Percentiles rank a stretch among this genome's conserved stretches.
Conservation (phyloP, 2,329 filamentous ascomycete species). For the Beauveria medogensis region DNA sequence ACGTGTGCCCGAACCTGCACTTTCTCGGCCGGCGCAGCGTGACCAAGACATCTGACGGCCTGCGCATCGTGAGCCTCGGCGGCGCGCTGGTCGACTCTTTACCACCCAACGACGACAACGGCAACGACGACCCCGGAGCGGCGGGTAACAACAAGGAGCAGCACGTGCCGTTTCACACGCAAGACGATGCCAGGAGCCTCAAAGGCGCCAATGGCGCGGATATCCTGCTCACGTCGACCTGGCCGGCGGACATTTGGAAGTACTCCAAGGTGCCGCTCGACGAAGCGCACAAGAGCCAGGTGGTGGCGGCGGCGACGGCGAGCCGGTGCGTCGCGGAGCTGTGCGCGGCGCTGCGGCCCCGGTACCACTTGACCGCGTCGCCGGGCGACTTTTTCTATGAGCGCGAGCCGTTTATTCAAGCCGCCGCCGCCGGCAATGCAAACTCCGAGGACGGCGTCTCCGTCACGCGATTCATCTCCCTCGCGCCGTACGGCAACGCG, state of each 20-base stretch:
- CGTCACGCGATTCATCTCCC: slow-evolving; percentile 82
- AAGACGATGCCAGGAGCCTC: slow-evolving; percentile 67
- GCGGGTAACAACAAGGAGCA: slow-evolving; percentile 47
- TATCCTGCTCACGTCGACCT: slow-evolving; percentile 78
- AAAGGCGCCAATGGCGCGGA: slow-evolving; percentile 72
- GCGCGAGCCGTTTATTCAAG: slow-evolving; percentile 84
- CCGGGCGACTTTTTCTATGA: slow-evolving; percentile 67
- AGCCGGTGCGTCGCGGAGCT: slow-evolving; percentile 70
- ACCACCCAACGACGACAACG: too few relatives aligned
- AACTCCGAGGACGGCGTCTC: slow-evolving; percentile 36
- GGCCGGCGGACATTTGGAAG: slow-evolving; percentile 66
- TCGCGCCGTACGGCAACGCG: slow-evolving; percentile 69
- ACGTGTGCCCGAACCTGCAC: slow-evolving; percentile 83
- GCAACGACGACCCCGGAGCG: background rate
- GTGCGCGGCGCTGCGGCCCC: slow-evolving; percentile 71
- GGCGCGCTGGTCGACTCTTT: slow-evolving; percentile 47
- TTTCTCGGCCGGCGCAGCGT: slow-evolving; percentile 81
- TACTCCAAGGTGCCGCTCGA: slow-evolving; percentile 58
- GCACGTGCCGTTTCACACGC: slow-evolving; percentile 68
- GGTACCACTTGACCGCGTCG: slow-evolving; percentile 78
- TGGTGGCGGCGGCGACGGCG: slow-evolving; percentile 45
- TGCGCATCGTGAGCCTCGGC: slow-evolving; percentile 80
- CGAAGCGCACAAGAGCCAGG: slow-evolving; percentile 41
- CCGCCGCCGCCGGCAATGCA: slow-evolving; percentile 26
- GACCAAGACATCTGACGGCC: slow-evolving; percentile 81